Evolutionary conservation across 2,329 filamentous ascomycete species (phyloP).

Genomic region (Pseudocercospora vitis): DNA sequence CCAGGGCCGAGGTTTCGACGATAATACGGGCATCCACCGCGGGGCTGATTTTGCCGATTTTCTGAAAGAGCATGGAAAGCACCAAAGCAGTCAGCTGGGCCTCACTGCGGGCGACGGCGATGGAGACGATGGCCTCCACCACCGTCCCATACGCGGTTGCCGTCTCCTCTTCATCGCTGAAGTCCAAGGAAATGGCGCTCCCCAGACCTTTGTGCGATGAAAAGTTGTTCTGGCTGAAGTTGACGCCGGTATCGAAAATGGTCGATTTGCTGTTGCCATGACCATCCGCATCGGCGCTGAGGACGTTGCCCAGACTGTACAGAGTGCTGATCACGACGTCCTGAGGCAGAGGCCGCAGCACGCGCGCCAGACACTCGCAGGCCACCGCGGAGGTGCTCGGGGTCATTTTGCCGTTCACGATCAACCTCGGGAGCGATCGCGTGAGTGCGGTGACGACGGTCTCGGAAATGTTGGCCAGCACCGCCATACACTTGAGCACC

Average conservation of each 20-base stretch:
- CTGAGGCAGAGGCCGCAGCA: constrained; percentile 79
- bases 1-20: constrained; percentile 73
- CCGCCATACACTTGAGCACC: constrained; percentile 76
- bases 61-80: constrained; percentile 95
- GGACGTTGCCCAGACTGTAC: constrained; percentile 92
- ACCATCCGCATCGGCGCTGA: constrained; percentile 69
- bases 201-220: constrained; percentile 46
- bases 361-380: constrained; percentile 78
- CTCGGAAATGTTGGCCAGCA: constrained; percentile 74
- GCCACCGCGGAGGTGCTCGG: constrained; percentile 71
- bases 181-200: constrained; percentile 76
- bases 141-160: constrained; percentile 78
- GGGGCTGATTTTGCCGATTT: constrained; percentile 79
- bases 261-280: constrained; percentile 50
- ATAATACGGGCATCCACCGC: constrained; percentile 83
- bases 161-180: constrained; percentile 73
- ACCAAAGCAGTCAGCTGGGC: constrained; percentile 91
- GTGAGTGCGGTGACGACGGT: constrained; percentile 73
- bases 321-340: constrained; percentile 93
- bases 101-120: constrained; percentile 77
- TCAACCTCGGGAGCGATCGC: constrained; percentile 77
- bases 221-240: constrained; percentile 17
- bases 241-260: constrained; percentile 48
- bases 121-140: constrained; percentile 92
- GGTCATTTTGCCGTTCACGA: constrained; percentile 77